Base-by-base conservation (phyloP, 148 eudicot genomes). In the Tetragonia tetragonoides region DNA sequence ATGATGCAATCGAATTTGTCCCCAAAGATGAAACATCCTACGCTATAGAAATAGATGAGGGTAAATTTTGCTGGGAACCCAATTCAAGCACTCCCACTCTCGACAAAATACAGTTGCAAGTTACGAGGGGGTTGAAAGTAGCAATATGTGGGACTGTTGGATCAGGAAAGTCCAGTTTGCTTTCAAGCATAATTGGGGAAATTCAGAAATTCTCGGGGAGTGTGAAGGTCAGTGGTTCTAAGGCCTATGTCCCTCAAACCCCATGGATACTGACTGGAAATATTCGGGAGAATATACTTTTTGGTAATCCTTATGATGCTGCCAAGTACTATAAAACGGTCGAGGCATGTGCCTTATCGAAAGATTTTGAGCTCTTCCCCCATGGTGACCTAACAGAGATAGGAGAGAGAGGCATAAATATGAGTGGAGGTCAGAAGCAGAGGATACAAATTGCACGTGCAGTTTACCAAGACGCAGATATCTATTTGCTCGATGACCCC, bases 401-500 rank as follows among this genome's bases (percentile, higher is more conserved):
- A 15, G 99, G 99, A 38, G 99, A 96, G 79, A 83, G 98, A 85
- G 98, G 99, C 64, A 93, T 93, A 34, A 96, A 93, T 70, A 96
- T 96, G 99, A 96, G 99, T 18, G 99, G 99, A 12, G 99, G 99
- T 12, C 99, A 28, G 34, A 28, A 28, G 34, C 93, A 95, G 80
- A 88, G 99, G 80, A 95, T 95, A 78, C 99, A 95, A 85, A 93
- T 96, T 75, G 99, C 99, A 51, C 97, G 99, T 6, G 99, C 99
- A 14, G 99, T 86, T 11, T 96, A 96, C 75, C 92, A 96, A 72
- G 93, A 96, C 73, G 95, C 97, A 34, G 98, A 96, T 78, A 91
- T 93, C 56, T 96, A 96, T 85, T 84, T 96, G 79, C 95, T 96
- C 21, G 99, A 96, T 82, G 99, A 96, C 59, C 98, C 99, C 71